Evolutionary conservation across 345 rosid species (phyloP).

Genomic region (Hibiscus mutabilis): DNA sequence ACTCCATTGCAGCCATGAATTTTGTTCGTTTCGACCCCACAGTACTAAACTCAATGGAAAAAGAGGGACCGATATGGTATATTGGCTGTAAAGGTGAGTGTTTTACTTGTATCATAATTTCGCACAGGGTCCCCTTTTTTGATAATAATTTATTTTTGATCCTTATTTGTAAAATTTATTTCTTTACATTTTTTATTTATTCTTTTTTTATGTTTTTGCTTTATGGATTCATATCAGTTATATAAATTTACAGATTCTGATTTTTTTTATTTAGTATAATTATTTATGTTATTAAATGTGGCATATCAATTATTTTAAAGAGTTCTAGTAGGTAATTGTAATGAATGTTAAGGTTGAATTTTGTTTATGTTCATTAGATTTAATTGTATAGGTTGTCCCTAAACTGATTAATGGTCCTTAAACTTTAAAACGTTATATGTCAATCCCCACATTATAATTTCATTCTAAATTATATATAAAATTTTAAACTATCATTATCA

Average conservation of each 20-base stretch:
- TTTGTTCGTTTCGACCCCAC: slow-evolving; percentile 1
- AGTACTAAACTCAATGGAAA: neutral
- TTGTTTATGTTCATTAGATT: no score
- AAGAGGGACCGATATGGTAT: neutral
- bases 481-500: no score
- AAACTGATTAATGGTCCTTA: no score
- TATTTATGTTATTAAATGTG: no score
- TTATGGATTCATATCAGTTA: neutral
- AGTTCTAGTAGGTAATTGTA: no score
- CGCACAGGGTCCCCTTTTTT: neutral
- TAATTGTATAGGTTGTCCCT: no score
- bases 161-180: slow-evolving; percentile 8
- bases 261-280: neutral
- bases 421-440: no score
- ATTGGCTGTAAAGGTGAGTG: slow-evolving; percentile 20
- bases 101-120: slow-evolving; percentile 8
- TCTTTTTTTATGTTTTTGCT: neutral
- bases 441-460: no score
- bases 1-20: neutral
- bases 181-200: slow-evolving; percentile 1
- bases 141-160: slow-evolving; percentile 10
- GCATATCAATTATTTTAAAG: no score
- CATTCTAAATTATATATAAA: no score
- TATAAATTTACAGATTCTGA: neutral
- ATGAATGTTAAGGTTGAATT: no score